Evolutionary conservation across 1,139 yeast species (phyloP).

Genomic region (Wickerhamomyces sp.): DNA sequence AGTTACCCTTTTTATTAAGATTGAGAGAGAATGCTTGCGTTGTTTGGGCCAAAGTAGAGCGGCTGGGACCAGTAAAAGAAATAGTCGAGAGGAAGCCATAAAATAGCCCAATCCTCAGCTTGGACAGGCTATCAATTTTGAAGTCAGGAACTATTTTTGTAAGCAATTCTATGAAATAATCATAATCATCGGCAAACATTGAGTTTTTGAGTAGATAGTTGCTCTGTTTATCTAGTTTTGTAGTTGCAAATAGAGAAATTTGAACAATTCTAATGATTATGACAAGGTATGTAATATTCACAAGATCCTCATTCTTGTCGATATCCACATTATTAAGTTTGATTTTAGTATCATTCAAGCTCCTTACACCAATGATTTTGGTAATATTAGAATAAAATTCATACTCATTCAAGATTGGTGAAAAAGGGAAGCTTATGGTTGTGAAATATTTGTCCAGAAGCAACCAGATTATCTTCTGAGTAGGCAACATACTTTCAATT

Average conservation of each 20-base stretch:
- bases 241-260: neutral
- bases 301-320: neutral
- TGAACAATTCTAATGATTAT: neutral
- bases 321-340: neutral
- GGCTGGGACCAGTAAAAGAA: neutral
- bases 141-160: neutral
- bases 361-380: neutral
- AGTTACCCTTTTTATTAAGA: neutral
- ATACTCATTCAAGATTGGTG: neutral
- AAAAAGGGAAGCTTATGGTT: neutral
- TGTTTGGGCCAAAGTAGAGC: neutral
- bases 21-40: neutral
- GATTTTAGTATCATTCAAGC: neutral
- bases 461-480: neutral
- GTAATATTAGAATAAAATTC: neutral
- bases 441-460: neutral
- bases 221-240: neutral
- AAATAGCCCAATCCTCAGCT: neutral
- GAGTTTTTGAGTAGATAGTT: neutral
- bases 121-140: neutral
- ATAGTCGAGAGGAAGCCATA: neutral
- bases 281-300: neutral
- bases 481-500: neutral
- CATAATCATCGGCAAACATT: neutral
- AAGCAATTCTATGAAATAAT: neutral